Percentiles rank a stretch among this genome's conserved stretches.
Conservation (phyloP, 495 filamentous ascomycete species). For the Hyaloscypha bicolor region DNA sequence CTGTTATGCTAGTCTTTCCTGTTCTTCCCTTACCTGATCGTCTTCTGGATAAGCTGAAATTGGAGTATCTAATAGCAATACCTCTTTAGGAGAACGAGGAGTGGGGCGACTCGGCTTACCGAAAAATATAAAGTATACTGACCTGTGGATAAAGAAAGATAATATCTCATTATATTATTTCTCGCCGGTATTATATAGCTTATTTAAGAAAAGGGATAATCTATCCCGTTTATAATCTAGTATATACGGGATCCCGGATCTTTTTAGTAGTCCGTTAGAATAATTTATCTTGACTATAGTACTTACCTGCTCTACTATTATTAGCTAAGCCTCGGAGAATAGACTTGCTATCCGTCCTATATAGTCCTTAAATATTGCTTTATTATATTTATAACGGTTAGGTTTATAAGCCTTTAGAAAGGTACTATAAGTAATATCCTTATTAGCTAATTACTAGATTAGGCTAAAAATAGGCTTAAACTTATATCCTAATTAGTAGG, state of each 20-base stretch:
- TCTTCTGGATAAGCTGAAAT: conserved; percentile 21
- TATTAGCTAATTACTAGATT: conserved; percentile 34
- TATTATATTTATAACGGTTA: conserved; percentile 34
- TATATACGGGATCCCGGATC: conserved; percentile 31
- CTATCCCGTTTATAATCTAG: conserved; percentile 31
- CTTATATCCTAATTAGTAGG: conserved; percentile 36
- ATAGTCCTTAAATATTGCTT: conserved; percentile 31
- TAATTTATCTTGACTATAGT: conserved; percentile 27
- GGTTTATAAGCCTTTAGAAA: conserved; percentile 39
- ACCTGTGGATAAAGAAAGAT: conserved; percentile 38
- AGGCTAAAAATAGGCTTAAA: conserved; percentile 32
- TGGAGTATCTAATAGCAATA: conserved; percentile 21
- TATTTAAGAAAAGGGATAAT: conserved; percentile 36
- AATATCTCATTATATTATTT: conserved; percentile 30
- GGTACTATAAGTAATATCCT: conserved; percentile 35
- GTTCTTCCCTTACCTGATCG: conserved; percentile 18
- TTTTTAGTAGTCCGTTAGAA: conserved; percentile 24
- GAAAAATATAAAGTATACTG: conserved; percentile 43
- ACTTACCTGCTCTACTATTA: conserved; percentile 22
- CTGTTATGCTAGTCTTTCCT: no score
- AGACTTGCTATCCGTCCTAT: conserved; percentile 32
- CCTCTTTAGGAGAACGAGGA: conserved; percentile 14
- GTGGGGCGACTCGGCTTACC: conserved; percentile 27
- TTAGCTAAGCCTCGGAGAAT: conserved; percentile 28
- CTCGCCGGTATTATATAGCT: conserved; percentile 29